Conservation (phyloP, 805 yeast genomes). For the Teunomyces funiuensis region DNA sequence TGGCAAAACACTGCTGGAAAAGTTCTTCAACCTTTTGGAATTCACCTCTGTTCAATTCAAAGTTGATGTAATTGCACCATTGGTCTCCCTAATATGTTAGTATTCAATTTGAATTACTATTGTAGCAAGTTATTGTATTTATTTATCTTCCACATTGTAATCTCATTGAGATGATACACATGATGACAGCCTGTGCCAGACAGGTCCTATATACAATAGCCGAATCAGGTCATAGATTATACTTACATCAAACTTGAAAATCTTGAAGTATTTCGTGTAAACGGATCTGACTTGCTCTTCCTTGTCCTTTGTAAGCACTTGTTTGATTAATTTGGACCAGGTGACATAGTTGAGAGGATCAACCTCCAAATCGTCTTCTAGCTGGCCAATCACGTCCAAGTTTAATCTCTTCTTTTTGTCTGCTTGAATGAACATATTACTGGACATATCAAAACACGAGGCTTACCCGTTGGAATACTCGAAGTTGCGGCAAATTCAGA, state of each 20-base stretch:
- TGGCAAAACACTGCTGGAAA: constrained; percentile 62
- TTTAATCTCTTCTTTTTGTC: constrained; percentile 23
- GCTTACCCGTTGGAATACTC: not conserved
- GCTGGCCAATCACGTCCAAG: constrained; percentile 56
- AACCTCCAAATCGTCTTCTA: constrained; percentile 52
- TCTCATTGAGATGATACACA: not conserved
- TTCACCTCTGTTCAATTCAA: constrained; percentile 63
- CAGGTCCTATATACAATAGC: not conserved
- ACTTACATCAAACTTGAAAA: constrained; percentile 63
- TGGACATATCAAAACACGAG: constrained; percentile 2
- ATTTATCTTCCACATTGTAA: constrained; percentile 1
- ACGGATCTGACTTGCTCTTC: constrained; percentile 57
- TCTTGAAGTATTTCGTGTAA: constrained; percentile 58
- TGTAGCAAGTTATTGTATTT: constrained; percentile 1
- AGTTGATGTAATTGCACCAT: constrained; percentile 75
- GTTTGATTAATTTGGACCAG: constrained; percentile 59
- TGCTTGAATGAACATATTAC: constrained; percentile 9
- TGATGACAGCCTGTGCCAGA: not conserved
- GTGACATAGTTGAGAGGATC: constrained; percentile 53
- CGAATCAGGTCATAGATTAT: constrained; percentile 1
- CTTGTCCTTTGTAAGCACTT: constrained; percentile 50
- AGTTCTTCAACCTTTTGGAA: constrained; percentile 63
- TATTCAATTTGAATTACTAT: constrained; percentile 8
- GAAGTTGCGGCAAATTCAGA: not conserved
- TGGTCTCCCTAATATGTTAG: constrained; percentile 37